Conservation (phyloP, 257 asterid genomes). For the Solanum etuberosum region DNA sequence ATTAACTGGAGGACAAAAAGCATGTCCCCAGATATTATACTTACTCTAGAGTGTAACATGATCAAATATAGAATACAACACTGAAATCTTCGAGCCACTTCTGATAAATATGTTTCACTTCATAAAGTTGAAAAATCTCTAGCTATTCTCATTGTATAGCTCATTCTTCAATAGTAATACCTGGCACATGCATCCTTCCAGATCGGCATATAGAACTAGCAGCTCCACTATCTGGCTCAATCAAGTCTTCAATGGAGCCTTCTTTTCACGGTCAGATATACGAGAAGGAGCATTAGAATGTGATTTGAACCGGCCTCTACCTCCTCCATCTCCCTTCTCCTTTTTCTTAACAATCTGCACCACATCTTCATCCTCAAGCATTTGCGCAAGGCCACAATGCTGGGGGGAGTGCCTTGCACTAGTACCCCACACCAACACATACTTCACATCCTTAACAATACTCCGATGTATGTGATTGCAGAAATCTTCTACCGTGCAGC, state of each 20-base stretch:
- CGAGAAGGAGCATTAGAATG: constrained; percentile 78
- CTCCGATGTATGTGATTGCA: constrained; percentile 92
- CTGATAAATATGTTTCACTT: background rate
- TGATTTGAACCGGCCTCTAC: constrained; percentile 84
- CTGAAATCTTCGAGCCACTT: background rate
- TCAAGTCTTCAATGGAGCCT: constrained; percentile 81
- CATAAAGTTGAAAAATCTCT: background rate
- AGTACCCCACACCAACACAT: constrained; percentile 86
- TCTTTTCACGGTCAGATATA: constrained; percentile 80
- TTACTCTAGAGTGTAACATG: background rate
- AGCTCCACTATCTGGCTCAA: background rate
- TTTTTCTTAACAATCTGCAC: constrained; percentile 94
- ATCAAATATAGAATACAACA: background rate
- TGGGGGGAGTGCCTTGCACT: constrained; percentile 97
- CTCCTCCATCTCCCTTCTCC: constrained; percentile 68
- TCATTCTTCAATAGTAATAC: background rate
- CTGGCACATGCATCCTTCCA: background rate
- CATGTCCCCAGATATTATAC: background rate
- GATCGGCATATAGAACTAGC: background rate
- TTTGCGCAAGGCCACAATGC: constrained; percentile 81
- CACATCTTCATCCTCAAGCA: constrained; percentile 82
- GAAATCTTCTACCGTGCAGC: constrained; percentile 86
- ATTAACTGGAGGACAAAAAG: background rate
- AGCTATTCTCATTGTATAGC: background rate
- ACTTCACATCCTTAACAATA: constrained; percentile 83